A percentile compares a stretch with the other conserved stretches of the same genome.
These are phyloP conservation scores for Zygosaccharomyces pseudobailii DNA, from an alignment of 1,139 yeast species.

Conservation along the genomic window DNA sequence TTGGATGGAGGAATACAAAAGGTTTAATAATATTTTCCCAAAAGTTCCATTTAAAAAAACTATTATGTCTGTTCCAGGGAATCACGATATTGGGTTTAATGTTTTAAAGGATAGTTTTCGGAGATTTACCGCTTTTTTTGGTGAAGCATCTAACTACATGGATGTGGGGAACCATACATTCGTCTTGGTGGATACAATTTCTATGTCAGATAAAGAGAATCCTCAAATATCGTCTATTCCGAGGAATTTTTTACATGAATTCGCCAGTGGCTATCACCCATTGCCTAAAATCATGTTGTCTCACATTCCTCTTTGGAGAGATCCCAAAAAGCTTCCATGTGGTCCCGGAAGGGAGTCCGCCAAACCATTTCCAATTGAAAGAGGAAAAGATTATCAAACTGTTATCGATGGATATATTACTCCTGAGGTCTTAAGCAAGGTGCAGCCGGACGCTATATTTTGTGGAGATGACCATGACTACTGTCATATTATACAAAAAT, in stretches of 20 bases:
- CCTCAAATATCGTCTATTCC: constrained; percentile 43
- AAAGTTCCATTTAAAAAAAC: constrained; percentile 44
- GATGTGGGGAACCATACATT: constrained; percentile 72
- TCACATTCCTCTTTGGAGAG: constrained; percentile 75
- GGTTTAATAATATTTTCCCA: constrained; percentile 65
- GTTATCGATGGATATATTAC: constrained; percentile 58
- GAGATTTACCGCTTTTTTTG: constrained; percentile 70
- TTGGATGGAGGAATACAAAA: constrained; percentile 66
- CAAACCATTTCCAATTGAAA: constrained; percentile 56
- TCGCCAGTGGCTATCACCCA: constrained; percentile 29
- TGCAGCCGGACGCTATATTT: constrained; percentile 66
- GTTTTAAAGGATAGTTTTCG: constrained; percentile 48
- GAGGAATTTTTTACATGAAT: constrained; percentile 29
- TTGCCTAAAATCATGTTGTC: constrained; percentile 67
- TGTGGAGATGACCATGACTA: constrained; percentile 98
- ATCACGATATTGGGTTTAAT: constrained; percentile 93
- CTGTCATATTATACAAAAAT: constrained; percentile 68
- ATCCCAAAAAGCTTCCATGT: constrained; percentile 50
- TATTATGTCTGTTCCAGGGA: constrained; percentile 73
- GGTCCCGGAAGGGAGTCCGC: constrained; percentile 67
- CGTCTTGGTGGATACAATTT: constrained; percentile 74
- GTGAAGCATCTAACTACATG: constrained; percentile 55
- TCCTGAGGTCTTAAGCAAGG: constrained; percentile 47
- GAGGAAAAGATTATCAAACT: constrained; percentile 78
- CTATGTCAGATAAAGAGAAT: constrained; percentile 54